phyloP scores from a whole-genome alignment of 768 basidiomycete genomes.

The Tricholoma matsutake region DNA sequence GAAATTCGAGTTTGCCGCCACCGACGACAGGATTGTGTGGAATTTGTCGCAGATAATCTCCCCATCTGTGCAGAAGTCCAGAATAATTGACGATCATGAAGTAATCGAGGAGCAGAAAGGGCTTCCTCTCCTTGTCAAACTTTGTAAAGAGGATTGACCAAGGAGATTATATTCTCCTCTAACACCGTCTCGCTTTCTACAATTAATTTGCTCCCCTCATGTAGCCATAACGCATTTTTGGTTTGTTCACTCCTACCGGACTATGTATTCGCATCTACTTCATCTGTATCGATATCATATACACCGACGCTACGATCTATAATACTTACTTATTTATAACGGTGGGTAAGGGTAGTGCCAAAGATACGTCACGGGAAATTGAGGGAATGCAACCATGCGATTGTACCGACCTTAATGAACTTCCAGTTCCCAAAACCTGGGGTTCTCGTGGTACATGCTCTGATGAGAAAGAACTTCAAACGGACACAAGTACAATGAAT shows the following conservation, averaged over 20 bases:
- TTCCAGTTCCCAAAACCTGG: too few relatives aligned
- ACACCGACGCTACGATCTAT: too few relatives aligned
- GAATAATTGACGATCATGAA: constrained; percentile 7
- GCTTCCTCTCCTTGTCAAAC: constrained; percentile 30
- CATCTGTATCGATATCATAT: too few relatives aligned
- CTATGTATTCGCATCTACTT: neutral
- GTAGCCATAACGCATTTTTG: neutral
- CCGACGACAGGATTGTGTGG: constrained; percentile 40
- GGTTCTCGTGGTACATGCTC: neutral
- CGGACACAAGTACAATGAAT: neutral
- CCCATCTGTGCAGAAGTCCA: constrained; percentile 32
- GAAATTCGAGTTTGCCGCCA: constrained; percentile 32
- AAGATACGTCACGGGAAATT: too few relatives aligned
- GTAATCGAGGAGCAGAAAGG: constrained; percentile 33
- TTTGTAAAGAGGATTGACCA: constrained; percentile 1
- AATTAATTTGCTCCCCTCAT: neutral
- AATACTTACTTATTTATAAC: too few relatives aligned
- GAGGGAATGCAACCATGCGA: too few relatives aligned
- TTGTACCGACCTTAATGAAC: too few relatives aligned
- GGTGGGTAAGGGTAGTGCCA: too few relatives aligned
- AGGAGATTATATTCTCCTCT: neutral
- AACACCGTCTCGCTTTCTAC: neutral
- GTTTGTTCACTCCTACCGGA: neutral
- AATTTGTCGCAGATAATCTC: constrained; percentile 48
- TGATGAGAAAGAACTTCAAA: neutral